Conservation (phyloP, 2,329 filamentous ascomycete species). For the Trichoderma sp. region DNA sequence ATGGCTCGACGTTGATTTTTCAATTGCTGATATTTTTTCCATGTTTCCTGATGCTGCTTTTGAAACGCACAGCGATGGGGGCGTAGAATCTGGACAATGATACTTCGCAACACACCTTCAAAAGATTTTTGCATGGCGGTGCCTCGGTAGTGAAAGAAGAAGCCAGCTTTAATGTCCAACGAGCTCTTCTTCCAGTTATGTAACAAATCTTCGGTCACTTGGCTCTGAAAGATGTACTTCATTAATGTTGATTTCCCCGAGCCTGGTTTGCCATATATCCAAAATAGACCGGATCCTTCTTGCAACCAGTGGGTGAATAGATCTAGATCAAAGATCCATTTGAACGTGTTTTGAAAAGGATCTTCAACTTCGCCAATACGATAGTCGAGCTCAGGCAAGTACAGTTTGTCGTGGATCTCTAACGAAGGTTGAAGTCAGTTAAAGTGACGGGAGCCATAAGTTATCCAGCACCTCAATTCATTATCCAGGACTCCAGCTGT, state of each 20-base stretch:
- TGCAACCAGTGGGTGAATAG: neutral
- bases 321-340: neutral
- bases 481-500: too few species aligned
- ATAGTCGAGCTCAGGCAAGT: neutral
- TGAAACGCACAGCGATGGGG: too few species aligned
- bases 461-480: too few species aligned
- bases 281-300: neutral
- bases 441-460: too few species aligned
- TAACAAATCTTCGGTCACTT: too few species aligned
- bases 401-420: neutral
- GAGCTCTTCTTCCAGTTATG: too few species aligned
- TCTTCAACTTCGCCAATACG: neutral
- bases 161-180: neutral
- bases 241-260: conserved; percentile 20
- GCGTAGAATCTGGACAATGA: too few species aligned
- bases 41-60: too few species aligned
- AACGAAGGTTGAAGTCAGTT: too few species aligned
- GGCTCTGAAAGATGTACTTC: neutral
- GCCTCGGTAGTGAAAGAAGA: conserved; percentile 16
- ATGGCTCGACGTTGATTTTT: too few species aligned
- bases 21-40: too few species aligned
- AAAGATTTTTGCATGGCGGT: conserved; percentile 1
- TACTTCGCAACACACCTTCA: neutral
- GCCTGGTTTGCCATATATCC: conserved; percentile 4
- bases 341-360: neutral